Evolutionary conservation across 495 filamentous ascomycete species (phyloP).

Genomic region (Apiosordaria backusii): DNA sequence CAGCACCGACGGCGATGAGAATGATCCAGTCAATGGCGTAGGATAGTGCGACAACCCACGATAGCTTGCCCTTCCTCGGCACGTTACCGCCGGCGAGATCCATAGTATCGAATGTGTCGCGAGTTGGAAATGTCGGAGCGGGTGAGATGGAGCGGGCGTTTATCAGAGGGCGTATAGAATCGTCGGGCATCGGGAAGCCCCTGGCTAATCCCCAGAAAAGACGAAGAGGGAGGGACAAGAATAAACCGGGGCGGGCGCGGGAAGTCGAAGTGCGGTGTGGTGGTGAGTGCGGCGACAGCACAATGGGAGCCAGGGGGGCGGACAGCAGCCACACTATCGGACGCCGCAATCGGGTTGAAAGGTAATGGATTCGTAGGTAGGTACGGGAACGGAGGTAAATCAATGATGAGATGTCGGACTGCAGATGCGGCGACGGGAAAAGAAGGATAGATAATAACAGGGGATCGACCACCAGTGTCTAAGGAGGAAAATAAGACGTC

Average conservation of each 20-base stretch:
- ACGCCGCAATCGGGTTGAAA: not conserved
- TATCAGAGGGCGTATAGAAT: conserved; percentile 30
- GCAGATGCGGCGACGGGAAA: not conserved
- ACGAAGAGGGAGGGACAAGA: not conserved
- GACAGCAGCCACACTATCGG: not conserved
- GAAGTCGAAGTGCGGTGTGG: not conserved
- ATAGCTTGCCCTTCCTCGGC: conserved; percentile 24
- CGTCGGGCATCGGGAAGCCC: conserved; percentile 33
- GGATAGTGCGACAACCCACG: conserved; percentile 36
- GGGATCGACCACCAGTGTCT: not conserved
- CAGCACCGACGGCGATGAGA: conserved; percentile 35
- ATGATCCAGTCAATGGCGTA: conserved; percentile 50
- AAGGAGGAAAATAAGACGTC: not conserved
- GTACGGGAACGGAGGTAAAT: not conserved
- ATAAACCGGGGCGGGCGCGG: not conserved
- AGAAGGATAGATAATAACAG: too few species aligned
- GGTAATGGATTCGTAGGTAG: not conserved
- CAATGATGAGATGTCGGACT: not conserved
- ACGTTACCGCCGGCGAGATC: conserved; percentile 17
- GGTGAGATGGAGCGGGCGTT: conserved; percentile 23
- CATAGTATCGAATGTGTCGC: conserved; percentile 24
- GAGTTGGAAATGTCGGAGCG: conserved; percentile 18
- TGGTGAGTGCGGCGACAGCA: conserved; percentile 7
- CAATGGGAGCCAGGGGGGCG: not conserved
- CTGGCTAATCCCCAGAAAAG: not conserved